Conservation (phyloP, 1,139 yeast species). For the Magnusiomyces starmeri region DNA sequence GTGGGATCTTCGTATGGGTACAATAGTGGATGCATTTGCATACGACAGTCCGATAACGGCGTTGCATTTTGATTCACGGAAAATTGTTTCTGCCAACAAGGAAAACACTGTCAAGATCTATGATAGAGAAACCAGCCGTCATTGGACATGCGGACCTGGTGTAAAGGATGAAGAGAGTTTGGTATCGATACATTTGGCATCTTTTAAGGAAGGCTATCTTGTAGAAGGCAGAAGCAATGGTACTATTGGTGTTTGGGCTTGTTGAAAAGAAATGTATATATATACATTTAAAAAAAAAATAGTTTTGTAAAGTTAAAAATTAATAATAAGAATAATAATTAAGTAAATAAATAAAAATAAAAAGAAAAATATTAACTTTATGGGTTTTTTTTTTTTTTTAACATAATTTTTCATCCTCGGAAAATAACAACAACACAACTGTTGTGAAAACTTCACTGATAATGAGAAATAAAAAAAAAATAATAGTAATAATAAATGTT, state of each 20-base stretch:
- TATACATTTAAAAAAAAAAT: too few relatives aligned
- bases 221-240: constrained; percentile 59
- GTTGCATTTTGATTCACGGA: constrained; percentile 48
- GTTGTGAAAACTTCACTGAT: too few relatives aligned
- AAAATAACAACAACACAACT: too few relatives aligned
- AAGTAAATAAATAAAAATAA: neutral
- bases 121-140: constrained; percentile 46
- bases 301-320: too few relatives aligned
- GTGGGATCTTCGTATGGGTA: constrained; percentile 69
- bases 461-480: too few relatives aligned
- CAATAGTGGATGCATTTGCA: constrained; percentile 51
- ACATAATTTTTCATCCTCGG: neutral
- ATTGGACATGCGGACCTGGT: constrained; percentile 46
- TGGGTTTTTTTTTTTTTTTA: neutral
- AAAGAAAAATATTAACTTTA: constrained; percentile 2
- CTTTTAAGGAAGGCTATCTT: constrained; percentile 53
- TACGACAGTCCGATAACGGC: constrained; percentile 47
- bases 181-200: constrained; percentile 36
- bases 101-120: constrained; percentile 48
- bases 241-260: constrained; percentile 53
- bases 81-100: constrained; percentile 46
- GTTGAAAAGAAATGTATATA: constrained; percentile 19
- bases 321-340: constrained; percentile 1
- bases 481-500: too few relatives aligned
- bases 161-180: constrained; percentile 18